Conservation (phyloP, 2,329 filamentous ascomycete species). For the Bipolaris cookei region DNA sequence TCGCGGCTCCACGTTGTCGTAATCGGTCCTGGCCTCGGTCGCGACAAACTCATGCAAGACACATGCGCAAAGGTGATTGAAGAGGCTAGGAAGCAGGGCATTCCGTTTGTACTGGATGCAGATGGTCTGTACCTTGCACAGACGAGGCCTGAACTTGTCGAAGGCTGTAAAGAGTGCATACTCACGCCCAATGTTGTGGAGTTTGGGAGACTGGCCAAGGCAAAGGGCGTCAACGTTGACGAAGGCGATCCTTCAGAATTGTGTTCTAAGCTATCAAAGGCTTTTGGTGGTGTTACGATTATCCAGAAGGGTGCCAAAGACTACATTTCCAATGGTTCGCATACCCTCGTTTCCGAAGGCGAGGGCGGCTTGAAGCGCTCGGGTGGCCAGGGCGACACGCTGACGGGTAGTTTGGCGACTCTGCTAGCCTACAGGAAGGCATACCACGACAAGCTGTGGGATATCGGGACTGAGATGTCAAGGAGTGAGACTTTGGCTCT, state of each 20-base stretch:
- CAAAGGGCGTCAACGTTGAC: constrained; percentile 69
- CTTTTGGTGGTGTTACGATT: constrained; percentile 85
- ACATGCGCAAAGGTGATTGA: constrained; percentile 80
- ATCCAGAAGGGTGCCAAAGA: constrained; percentile 88
- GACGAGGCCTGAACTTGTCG: constrained; percentile 74
- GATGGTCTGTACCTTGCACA: constrained; percentile 84
- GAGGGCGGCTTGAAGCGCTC: constrained; percentile 86
- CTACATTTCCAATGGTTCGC: constrained; percentile 78
- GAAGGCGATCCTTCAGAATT: constrained; percentile 62
- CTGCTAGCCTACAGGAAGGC: constrained; percentile 87
- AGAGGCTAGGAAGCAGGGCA: constrained; percentile 72
- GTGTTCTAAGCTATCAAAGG: constrained; percentile 72
- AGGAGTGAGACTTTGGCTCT: constrained; percentile 69
- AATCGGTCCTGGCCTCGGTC: constrained; percentile 87
- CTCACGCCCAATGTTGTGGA: constrained; percentile 96
- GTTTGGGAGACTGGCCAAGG: constrained; percentile 80
- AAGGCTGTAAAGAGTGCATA: constrained; percentile 82
- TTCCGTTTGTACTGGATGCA: constrained; percentile 89
- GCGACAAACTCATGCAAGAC: constrained; percentile 87
- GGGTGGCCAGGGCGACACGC: constrained; percentile 92
- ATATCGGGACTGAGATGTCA: constrained; percentile 61
- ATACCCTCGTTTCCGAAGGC: constrained; percentile 77
- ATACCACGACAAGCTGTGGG: constrained; percentile 85
- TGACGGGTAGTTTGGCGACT: constrained; percentile 88
- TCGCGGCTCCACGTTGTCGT: constrained; percentile 89